phyloP scores from a whole-genome alignment of 2,329 filamentous ascomycete genomes.

The Ophiosphaerella narmari region DNA sequence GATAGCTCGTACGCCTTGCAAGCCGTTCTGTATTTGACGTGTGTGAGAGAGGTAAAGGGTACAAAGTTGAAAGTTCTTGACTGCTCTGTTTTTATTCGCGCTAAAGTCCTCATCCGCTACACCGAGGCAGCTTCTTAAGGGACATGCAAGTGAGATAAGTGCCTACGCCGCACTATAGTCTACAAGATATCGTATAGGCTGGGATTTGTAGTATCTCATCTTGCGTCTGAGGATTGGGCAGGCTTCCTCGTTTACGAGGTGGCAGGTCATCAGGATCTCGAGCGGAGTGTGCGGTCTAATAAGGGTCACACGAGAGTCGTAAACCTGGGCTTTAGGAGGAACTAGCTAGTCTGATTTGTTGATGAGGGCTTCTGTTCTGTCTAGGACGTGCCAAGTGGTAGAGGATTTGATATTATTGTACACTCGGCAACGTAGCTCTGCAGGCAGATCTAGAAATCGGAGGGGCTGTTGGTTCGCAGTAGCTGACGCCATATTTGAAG shows the following conservation, averaged over 20 bases:
- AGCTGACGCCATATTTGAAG: slow-evolving; percentile 7
- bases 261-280: slow-evolving; percentile 11
- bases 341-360: slow-evolving; percentile 6
- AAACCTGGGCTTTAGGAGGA: slow-evolving; percentile 6
- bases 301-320: slow-evolving; percentile 9
- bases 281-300: slow-evolving; percentile 6
- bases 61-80: slow-evolving; percentile 1
- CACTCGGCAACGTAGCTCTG: slow-evolving; percentile 11
- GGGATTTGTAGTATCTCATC: slow-evolving; percentile 6
- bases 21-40: background rate
- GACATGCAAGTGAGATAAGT: background rate
- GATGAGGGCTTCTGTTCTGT: slow-evolving; percentile 5
- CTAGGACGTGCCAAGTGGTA: slow-evolving; percentile 10
- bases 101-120: too few relatives aligned
- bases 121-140: too few relatives aligned
- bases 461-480: slow-evolving; percentile 4
- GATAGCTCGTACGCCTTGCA: slow-evolving; percentile 4
- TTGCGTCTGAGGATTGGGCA: slow-evolving; percentile 10
- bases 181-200: slow-evolving; percentile 16
- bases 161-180: slow-evolving; percentile 16
- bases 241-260: slow-evolving; percentile 13
- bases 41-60: slow-evolving; percentile 2
- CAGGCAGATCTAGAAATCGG: slow-evolving; percentile 14
- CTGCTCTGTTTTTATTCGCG: background rate
- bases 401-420: slow-evolving; percentile 9